Conservation (phyloP, 176 grass and related monocot species). For the Phoenix dactylifera region DNA sequence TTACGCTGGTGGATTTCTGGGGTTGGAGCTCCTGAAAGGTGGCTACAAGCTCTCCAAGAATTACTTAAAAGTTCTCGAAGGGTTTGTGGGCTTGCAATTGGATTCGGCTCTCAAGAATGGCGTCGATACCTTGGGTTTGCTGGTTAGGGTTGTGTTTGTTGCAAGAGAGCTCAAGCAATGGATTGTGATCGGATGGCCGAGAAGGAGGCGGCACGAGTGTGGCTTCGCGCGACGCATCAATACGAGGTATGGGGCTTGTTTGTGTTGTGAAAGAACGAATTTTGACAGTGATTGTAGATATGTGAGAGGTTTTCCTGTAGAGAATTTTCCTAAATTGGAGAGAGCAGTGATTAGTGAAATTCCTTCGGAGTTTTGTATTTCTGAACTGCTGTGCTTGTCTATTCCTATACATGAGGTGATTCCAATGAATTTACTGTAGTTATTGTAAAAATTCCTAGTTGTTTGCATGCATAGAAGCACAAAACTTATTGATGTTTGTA, state of each 20-base stretch:
- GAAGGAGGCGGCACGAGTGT: background rate
- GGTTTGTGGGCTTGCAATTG: conserved; percentile 72
- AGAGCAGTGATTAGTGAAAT: background rate
- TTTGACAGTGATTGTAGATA: background rate
- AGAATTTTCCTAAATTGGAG: background rate
- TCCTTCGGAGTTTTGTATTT: background rate
- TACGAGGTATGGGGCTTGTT: background rate
- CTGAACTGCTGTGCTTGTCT: conserved; percentile 10
- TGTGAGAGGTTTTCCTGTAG: background rate
- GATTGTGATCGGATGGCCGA: background rate
- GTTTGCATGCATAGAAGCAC: too few species aligned
- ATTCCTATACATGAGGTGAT: conserved; percentile 9
- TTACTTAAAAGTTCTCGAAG: conserved; percentile 62
- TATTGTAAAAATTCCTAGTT: conserved; percentile 7
- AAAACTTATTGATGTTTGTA: too few species aligned
- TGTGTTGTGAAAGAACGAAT: conserved; percentile 5
- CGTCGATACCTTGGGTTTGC: conserved; percentile 56
- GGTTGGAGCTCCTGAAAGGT: conserved; percentile 56
- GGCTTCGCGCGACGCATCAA: background rate
- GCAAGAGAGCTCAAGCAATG: conserved; percentile 36
- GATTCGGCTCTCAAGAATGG: conserved; percentile 57
- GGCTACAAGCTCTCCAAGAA: conserved; percentile 70
- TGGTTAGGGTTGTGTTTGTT: conserved; percentile 60
- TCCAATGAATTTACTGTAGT: conserved; percentile 1
- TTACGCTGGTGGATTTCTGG: conserved; percentile 26